Base-by-base conservation (phyloP, 768 basidiomycete genomes). In the Hemileccinum impolitum region DNA sequence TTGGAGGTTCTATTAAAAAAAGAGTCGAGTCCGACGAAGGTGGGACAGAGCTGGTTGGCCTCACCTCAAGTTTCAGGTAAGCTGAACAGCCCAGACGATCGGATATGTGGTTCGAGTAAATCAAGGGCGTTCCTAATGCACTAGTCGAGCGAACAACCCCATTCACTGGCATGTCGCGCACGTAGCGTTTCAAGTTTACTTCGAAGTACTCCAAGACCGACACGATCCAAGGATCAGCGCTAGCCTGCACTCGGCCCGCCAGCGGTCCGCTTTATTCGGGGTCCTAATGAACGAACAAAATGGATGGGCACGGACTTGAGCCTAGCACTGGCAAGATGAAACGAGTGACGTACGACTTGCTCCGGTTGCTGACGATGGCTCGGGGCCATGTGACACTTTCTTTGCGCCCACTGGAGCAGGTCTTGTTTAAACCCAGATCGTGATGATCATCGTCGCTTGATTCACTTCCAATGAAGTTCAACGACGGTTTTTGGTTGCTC, bases 31-130 rank as follows among this genome's bases (percentile, higher is more conserved):
- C n/a, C 35, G 15, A 19, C 51, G 39, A 35, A 1, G 14, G 17
- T 19, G 25, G 15, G 23, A 23, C 23, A 3, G 23, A 23, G 23
- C 23, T 23, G 6, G 23, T 23, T 23, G 19, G 19, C 12, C 71
- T 57, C 49, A 85, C 85, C 72, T 90, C 87, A 12, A 90, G 75
- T 57, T 90, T 89, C 46, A 90, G 75, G 65, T 84, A 85, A 2
- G 78, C 82, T 25, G 75, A 68, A 23, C 74, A 75, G 17, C 73
- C 75, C 13, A 81, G 57, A 23, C 68, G 65, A 11, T 75, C 64
- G 2, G 87, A 89, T 39, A 87, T 75, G 17, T 73, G 70, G 44
- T 63, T 69, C 17, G 87, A 87, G 58, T 75, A 75, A 13, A 88
- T 67, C 12, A 88, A 73, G 15, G 86, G 85, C 1, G 85, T 89